Percentiles rank a stretch among this genome's conserved stretches.
phyloP scores from a whole-genome alignment of 441 rosid genomes.

The Populus hybrid region DNA sequence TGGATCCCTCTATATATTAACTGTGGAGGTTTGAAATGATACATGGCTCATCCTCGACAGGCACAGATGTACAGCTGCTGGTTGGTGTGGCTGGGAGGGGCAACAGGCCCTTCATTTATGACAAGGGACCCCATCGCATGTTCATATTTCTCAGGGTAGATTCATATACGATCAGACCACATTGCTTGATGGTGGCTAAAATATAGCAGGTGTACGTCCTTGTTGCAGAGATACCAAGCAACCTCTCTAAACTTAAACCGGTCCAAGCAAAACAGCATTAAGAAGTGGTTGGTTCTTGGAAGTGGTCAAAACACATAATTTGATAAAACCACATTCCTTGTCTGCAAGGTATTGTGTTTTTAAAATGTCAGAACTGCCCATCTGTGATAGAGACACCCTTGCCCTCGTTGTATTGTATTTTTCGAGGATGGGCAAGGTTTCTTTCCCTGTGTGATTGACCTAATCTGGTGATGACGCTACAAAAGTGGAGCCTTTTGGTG shows the following conservation, averaged over 20 bases:
- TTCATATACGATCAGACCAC: slow-evolving; percentile 7
- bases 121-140: slow-evolving; percentile 20
- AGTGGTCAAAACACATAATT: slow-evolving; percentile 39
- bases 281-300: slow-evolving; percentile 35
- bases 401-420: background rate
- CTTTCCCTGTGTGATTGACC: slow-evolving; percentile 35
- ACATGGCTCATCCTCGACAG: background rate
- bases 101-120: slow-evolving; percentile 10
- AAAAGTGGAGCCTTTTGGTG: slow-evolving; percentile 14
- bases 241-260: slow-evolving; percentile 32
- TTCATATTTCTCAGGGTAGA: background rate
- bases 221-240: slow-evolving; percentile 65
- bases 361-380: slow-evolving; percentile 31
- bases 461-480: slow-evolving; percentile 36
- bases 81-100: slow-evolving; percentile 23
- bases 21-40: slow-evolving; percentile 3
- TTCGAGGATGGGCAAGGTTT: slow-evolving; percentile 12
- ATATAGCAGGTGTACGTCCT: slow-evolving; percentile 35
- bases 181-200: slow-evolving; percentile 15
- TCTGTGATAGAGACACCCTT: slow-evolving; percentile 15
- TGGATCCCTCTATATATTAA: background rate
- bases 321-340: slow-evolving; percentile 28
- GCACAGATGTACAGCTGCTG: slow-evolving; percentile 4
- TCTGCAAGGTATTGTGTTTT: slow-evolving; percentile 27
- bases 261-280: slow-evolving; percentile 31